Percentiles rank a stretch among this genome's conserved stretches.
Evolutionary conservation across 2,329 filamentous ascomycete genomes (phyloP).

Genomic region (Bertia moriformis): DNA sequence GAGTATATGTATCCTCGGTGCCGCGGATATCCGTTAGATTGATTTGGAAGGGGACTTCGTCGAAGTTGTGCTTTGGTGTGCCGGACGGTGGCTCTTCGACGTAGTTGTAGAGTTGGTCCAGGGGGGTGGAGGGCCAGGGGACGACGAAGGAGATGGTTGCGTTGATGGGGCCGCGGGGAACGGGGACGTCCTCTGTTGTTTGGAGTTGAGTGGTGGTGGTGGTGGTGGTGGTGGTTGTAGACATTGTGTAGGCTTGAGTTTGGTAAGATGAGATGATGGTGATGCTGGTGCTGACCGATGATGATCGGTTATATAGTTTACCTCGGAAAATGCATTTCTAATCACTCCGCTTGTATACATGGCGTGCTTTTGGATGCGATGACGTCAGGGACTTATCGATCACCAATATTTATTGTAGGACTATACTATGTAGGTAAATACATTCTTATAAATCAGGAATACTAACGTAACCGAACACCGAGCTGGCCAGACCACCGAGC

Average conservation of each 20-base stretch:
- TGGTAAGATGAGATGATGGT: background rate
- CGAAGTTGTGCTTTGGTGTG: background rate
- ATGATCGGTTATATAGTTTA: no score
- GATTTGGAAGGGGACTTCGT: background rate
- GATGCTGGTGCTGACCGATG: background rate
- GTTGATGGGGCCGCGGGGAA: background rate
- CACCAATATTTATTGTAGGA: no score
- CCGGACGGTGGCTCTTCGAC: background rate
- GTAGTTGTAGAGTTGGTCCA: background rate
- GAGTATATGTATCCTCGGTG: background rate
- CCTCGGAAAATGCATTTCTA: no score
- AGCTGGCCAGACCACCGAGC: no score
- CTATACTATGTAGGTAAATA: no score
- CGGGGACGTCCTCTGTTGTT: background rate
- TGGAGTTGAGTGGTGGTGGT: background rate
- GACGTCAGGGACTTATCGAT: no score
- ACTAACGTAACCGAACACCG: no score
- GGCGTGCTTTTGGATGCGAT: no score
- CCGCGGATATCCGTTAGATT: background rate
- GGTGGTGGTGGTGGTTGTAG: background rate
- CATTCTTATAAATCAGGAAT: no score
- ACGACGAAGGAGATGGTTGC: background rate
- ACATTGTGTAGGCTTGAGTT: background rate
- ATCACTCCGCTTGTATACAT: no score
- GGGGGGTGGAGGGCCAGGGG: background rate